A percentile compares a stretch with the other conserved stretches of the same genome.
Evolutionary conservation across 2,329 filamentous ascomycete genomes (phyloP).

Genomic region (Alternaria hordeiaustralica): DNA sequence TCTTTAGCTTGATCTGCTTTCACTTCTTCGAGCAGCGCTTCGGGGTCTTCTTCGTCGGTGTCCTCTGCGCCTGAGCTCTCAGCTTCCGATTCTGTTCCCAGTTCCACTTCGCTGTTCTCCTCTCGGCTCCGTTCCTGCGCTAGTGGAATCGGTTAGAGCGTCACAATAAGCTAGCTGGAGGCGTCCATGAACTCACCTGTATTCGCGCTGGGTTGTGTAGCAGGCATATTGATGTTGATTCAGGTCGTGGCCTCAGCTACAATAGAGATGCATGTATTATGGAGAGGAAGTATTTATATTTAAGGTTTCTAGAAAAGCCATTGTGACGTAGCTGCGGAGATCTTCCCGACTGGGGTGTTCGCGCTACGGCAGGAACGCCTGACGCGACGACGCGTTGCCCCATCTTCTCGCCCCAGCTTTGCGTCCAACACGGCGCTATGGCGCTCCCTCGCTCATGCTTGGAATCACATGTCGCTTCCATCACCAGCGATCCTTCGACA

Average conservation of each 20-base stretch:
- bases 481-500: neutral
- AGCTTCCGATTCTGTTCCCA: neutral
- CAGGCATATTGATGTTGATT: neutral
- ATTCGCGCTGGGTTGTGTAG: neutral
- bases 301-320: neutral
- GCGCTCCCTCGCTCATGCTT: neutral
- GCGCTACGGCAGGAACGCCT: neutral
- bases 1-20: neutral
- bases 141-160: neutral
- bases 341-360: neutral
- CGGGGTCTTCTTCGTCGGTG: neutral
- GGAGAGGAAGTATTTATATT: neutral
- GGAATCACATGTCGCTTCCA: neutral
- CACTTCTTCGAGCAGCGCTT: neutral
- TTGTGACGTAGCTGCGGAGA: neutral
- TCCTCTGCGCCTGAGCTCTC: neutral
- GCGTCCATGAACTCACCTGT: neutral
- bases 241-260: neutral
- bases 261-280: neutral
- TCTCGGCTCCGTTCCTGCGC: neutral
- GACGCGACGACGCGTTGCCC: neutral
- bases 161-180: neutral
- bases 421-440: neutral
- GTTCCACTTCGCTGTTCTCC: neutral
- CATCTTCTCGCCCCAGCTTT: neutral